These are phyloP conservation scores for Microbotryum scabiosae DNA, from an alignment of 1,284 basidiomycete species.

Conservation along the genomic window DNA sequence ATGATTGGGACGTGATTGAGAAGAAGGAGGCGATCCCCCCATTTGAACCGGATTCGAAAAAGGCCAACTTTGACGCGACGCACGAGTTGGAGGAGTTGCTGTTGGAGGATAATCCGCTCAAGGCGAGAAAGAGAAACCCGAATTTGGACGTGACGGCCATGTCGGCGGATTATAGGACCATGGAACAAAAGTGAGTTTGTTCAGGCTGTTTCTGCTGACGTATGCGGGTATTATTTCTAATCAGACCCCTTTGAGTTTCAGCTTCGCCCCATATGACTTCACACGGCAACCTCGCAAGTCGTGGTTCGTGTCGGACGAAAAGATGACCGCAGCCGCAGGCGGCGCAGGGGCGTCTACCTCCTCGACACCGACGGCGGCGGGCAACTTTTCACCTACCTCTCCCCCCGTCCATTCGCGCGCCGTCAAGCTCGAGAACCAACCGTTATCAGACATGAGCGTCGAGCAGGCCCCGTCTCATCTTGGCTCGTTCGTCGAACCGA, in stretches of 20 bases:
- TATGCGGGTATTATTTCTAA: too few relatives aligned
- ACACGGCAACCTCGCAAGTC: constrained; percentile 20
- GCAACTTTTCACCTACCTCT: background rate
- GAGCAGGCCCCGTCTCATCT: background rate
- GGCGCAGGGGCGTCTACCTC: background rate
- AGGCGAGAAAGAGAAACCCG: constrained; percentile 83
- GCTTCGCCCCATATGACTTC: constrained; percentile 29
- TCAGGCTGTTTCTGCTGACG: too few relatives aligned
- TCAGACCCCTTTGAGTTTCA: too few relatives aligned
- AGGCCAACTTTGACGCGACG: constrained; percentile 98
- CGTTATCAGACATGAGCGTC: constrained; percentile 13
- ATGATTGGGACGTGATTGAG: constrained; percentile 81
- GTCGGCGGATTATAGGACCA: constrained; percentile 83
- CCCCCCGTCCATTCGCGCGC: constrained; percentile 10
- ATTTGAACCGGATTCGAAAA: constrained; percentile 93
- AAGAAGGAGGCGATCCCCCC: constrained; percentile 71
- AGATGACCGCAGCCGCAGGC: constrained; percentile 1
- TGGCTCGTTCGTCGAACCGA: background rate
- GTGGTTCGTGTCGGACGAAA: constrained; percentile 24
- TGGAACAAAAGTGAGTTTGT: constrained; percentile 80
- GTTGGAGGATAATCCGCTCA: constrained; percentile 92
- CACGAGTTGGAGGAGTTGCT: constrained; percentile 94
- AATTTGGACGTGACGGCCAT: constrained; percentile 77
- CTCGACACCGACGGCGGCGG: background rate
- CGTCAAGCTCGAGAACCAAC: constrained; percentile 24